Conservation (phyloP, 805 yeast genomes). For the Sugiyamaella marilandica region DNA sequence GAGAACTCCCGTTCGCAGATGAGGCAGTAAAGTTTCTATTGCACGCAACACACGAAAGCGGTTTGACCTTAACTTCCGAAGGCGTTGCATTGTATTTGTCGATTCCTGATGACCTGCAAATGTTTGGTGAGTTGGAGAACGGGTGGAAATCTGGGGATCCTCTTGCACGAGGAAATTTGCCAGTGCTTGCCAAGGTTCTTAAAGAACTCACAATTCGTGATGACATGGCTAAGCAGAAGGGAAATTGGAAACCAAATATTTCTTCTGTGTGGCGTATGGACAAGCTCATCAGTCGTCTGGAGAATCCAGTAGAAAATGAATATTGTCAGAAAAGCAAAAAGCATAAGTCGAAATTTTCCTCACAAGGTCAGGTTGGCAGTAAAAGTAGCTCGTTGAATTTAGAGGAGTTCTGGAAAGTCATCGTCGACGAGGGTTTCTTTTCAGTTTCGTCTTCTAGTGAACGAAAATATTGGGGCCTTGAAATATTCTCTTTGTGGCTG, state of each 20-base stretch:
- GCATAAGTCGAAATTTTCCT: background rate
- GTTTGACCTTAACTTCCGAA: constrained; percentile 65
- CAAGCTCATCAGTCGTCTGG: constrained; percentile 27
- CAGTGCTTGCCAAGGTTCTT: constrained; percentile 55
- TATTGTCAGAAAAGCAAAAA: background rate
- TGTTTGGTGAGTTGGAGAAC: constrained; percentile 4
- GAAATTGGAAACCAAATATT: constrained; percentile 68
- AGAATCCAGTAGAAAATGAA: background rate
- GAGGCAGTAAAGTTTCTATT: constrained; percentile 33
- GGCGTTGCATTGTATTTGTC: constrained; percentile 70
- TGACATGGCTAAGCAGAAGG: constrained; percentile 44
- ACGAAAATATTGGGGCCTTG: constrained; percentile 82
- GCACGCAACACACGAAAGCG: constrained; percentile 43
- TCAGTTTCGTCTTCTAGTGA: constrained; percentile 74
- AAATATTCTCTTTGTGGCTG: constrained; percentile 54
- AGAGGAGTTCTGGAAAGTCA: constrained; percentile 71
- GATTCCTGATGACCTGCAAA: constrained; percentile 36
- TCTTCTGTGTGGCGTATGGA: constrained; percentile 71
- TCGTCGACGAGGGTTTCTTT: constrained; percentile 77
- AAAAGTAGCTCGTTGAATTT: constrained; percentile 35
- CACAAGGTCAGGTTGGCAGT: constrained; percentile 23
- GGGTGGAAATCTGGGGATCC: constrained; percentile 76
- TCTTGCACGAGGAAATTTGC: constrained; percentile 62
- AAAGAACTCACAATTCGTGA: constrained; percentile 37
- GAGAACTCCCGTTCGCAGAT: constrained; percentile 1